Evolutionary conservation across 352 stramenopile genomes (phyloP).

Genomic region (Aphanomyces astaci): DNA sequence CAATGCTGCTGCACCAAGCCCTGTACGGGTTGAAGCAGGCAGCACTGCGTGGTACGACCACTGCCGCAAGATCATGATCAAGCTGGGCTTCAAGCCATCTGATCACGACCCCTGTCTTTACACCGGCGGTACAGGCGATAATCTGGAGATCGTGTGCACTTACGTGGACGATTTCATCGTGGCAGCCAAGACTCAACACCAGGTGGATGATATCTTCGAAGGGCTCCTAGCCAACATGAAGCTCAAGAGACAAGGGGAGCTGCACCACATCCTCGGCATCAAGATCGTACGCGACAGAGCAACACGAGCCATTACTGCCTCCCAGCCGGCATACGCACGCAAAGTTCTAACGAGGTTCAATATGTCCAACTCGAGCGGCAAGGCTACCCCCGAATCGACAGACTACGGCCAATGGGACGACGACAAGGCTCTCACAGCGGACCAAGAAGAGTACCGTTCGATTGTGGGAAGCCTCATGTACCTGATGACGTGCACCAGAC

Average conservation of each 20-base stretch:
- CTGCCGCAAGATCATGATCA: neutral
- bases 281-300: neutral
- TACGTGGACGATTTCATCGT: conserved; percentile 17
- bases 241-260: conserved; percentile 21
- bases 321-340: conserved; percentile 16
- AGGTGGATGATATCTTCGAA: neutral
- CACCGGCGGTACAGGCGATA: neutral
- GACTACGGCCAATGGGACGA: neutral
- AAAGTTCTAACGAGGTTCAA: conserved; percentile 12
- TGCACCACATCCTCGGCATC: conserved; percentile 17
- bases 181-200: neutral
- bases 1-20: neutral
- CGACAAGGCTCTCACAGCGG: neutral
- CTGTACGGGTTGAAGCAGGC: conserved; percentile 26
- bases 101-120: conserved; percentile 2
- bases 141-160: neutral
- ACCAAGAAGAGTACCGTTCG: conserved; percentile 4
- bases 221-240: neutral
- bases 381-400: conserved; percentile 15
- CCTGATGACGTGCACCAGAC: conserved; percentile 24
- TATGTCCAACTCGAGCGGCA: neutral
- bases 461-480: conserved; percentile 22
- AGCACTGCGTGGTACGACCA: neutral
- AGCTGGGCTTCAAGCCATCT: neutral
- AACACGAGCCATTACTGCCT: neutral